A percentile compares a stretch with the other conserved stretches of the same genome.
Evolutionary conservation across 306 rosid genomes (phyloP).

Genomic region (Medicago arabica): DNA sequence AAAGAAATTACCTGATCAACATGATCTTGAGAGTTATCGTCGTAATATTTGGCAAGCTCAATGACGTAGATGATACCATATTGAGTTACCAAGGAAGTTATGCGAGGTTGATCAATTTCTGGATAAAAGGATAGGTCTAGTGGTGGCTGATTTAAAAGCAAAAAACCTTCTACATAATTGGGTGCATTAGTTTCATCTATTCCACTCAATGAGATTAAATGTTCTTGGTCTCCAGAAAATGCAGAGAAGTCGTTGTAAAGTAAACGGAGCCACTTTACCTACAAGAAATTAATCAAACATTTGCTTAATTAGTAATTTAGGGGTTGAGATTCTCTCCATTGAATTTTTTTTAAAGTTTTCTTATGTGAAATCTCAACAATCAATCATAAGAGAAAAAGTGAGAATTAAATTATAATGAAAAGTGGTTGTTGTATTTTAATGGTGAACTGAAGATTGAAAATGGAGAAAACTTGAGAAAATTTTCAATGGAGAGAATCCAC

Average conservation of each 20-base stretch:
- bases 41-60: slow-evolving; percentile 69
- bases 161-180: slow-evolving; percentile 72
- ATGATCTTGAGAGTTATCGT: slow-evolving; percentile 29
- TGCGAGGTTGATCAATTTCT: slow-evolving; percentile 51
- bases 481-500: too few relatives aligned
- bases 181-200: slow-evolving; percentile 43
- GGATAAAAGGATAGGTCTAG: slow-evolving; percentile 74
- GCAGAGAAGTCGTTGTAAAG: slow-evolving; percentile 64
- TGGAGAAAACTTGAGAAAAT: too few relatives aligned
- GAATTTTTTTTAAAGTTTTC: too few relatives aligned
- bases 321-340: too few relatives aligned
- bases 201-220: slow-evolving; percentile 51
- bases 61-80: slow-evolving; percentile 62
- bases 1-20: slow-evolving; percentile 58
- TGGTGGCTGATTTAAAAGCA: slow-evolving; percentile 58
- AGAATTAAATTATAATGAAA: too few relatives aligned
- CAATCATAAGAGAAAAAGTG: too few relatives aligned
- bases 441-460: too few relatives aligned
- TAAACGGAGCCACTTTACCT: slow-evolving; percentile 79
- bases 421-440: too few relatives aligned
- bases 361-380: too few relatives aligned
- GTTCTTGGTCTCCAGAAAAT: slow-evolving; percentile 75
- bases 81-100: slow-evolving; percentile 56
- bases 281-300: slow-evolving; percentile 23
- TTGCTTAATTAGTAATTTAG: background rate